Evolutionary conservation across 2,329 filamentous ascomycete species (phyloP), one percentile per base, ranked within the genome.

Genomic region (Balansia obtecta): DNA sequence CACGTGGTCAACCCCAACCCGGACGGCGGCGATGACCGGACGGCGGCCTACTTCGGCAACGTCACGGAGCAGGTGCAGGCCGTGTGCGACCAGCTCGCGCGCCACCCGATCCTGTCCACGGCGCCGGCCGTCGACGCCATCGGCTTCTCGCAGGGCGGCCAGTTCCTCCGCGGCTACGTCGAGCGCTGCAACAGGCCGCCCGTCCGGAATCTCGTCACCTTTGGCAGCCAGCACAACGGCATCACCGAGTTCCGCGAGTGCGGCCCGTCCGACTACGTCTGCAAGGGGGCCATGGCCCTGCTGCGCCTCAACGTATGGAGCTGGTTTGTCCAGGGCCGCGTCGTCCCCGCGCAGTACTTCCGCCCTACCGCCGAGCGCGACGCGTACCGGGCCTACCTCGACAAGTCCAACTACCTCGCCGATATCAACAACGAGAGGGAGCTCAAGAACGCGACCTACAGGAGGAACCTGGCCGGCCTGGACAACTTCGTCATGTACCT

Each of bases 271-370:
- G 91, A 98, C 67, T 86, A 83, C 73, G 63, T 95, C 3, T 98
- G 93, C 71, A 82, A 82, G 54, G 82, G 80, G 27, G 88, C 88
- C 44, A 85, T 91, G 69, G 83, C 81, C 0, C 71, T 96, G 42
- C 72, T 98, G 49, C 80, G 82, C 52, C 79, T 79, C 42, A 91
- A 91, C 60, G 88, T 86, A 2, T 98, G 89, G 88, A 80, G 79
- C 39, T 63, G 68, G 27, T 85, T 85, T 58, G 86, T 93, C 6
- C 93, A 97, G 73, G 74, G 72, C 48, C 79, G 79, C 16, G 74
- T 97, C 9, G 87, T 98, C 4, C 93, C 93, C 0, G 91, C 93
- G 33, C 93, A 98, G 71, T 98, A 98, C 72, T 97, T 85, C 73
- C 85, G 91, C 48, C 80, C 90, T 56, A 77, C 79, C 53, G 78